Percentiles rank a stretch among this genome's conserved stretches.
Conservation (phyloP, 2,329 filamentous ascomycete genomes). For the Fusarium nanum region DNA sequence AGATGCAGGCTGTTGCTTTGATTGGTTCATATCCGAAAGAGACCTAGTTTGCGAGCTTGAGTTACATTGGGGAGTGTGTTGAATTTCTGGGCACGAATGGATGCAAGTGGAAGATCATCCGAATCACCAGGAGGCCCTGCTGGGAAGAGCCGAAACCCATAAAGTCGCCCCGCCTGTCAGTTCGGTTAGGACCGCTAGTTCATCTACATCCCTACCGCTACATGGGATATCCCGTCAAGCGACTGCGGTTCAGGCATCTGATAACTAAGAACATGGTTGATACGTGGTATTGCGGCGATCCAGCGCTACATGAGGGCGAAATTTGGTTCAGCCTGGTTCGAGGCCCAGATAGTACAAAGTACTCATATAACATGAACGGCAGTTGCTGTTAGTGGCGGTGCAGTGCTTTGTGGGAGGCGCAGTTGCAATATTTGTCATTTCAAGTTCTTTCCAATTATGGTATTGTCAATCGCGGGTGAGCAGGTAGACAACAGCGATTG, state of each 20-base stretch:
- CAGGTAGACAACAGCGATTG: background rate
- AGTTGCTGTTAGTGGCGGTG: too few relatives aligned
- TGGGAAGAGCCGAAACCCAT: conserved; percentile 25
- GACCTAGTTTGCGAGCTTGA: conserved; percentile 31
- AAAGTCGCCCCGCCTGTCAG: conserved; percentile 35
- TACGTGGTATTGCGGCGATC: conserved; percentile 5
- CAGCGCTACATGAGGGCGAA: conserved; percentile 6
- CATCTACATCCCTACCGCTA: conserved; percentile 27
- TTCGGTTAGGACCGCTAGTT: conserved; percentile 40
- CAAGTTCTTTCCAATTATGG: background rate
- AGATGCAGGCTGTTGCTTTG: background rate
- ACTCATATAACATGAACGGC: background rate
- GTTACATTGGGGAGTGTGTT: conserved; percentile 13
- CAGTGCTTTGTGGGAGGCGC: background rate
- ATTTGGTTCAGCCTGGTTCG: conserved; percentile 1
- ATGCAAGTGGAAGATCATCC: conserved; percentile 29
- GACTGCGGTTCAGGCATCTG: conserved; percentile 12
- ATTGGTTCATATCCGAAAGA: conserved; percentile 11
- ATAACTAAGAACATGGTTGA: conserved; percentile 7
- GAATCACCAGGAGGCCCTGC: conserved; percentile 17
- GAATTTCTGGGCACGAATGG: conserved; percentile 12
- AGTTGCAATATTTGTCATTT: background rate
- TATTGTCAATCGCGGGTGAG: background rate
- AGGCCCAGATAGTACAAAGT: background rate
- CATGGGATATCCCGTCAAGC: conserved; percentile 14